Evolutionary conservation across 768 basidiomycete species (phyloP), one percentile per base, ranked within the genome.

Genomic region (Gelatoporia subvermispora): DNA sequence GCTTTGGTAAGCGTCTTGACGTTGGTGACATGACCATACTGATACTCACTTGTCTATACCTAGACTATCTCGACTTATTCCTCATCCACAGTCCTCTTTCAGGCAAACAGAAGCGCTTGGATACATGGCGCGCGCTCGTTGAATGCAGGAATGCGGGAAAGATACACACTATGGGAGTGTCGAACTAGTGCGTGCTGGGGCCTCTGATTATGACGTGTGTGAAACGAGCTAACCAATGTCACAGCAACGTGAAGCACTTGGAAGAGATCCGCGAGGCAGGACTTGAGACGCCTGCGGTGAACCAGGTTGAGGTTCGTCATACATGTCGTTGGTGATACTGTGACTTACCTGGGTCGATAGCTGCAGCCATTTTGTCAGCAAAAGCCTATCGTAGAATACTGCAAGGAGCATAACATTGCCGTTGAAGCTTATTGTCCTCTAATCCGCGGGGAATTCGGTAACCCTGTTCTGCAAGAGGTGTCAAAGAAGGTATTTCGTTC

Each of bases 301-400:
- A 93, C 59, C 90, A 93, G 62, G 78, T 92, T 49, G 88, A 92
- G 76, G 88, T 81, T 59, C 28, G 68, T 55, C 22, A 4, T 24
- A 1, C 23, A 18, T 35, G 16, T 23, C 2, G 37, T 21, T 10
- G 16, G 35, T 37, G 23, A 2, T 9, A 2, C 23, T 3, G 34
- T 41, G 21, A 8, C 28, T 20, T 16, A 35, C 24, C 23, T 35
- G 8, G 34, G 8, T 37, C 9, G 47, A n/a, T 53, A 90, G 88
- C 70, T 91, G 17, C 88, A 91, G 54, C 88, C 89, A 0, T 75
- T 84, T 50, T 92, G 88, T 65, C 91, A 93, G 60, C 90, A 93
- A 58, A 76, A 72, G 36, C 74, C 80, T 7, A 88, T 93, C 48
- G 87, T 87, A 16, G 74, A 82, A 4, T 93, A 86, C 62, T 78